Evolutionary conservation across 1,284 basidiomycete genomes (phyloP).

Genomic region (Boletus sp.): DNA sequence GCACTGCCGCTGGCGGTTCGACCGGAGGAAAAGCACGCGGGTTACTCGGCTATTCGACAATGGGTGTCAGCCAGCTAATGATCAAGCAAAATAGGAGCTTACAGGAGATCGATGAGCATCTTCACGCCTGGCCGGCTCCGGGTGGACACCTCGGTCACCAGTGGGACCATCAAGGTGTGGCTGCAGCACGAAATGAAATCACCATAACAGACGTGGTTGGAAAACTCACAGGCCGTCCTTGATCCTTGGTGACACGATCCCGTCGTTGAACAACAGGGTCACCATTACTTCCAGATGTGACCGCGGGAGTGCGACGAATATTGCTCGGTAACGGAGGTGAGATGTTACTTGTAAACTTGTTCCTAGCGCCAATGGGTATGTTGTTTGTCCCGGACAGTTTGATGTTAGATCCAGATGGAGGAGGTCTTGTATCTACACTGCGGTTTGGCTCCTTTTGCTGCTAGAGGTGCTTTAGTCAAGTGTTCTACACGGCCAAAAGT

Average conservation of each 20-base stretch:
- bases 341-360: slow-evolving; percentile 21
- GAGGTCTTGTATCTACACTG: slow-evolving; percentile 17
- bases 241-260: slow-evolving; percentile 17
- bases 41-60: slow-evolving; percentile 10
- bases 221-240: slow-evolving; percentile 24
- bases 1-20: slow-evolving; percentile 12
- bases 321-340: neutral
- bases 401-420: slow-evolving; percentile 18
- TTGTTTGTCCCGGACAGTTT: slow-evolving; percentile 35
- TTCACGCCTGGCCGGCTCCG: slow-evolving; percentile 13
- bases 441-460: slow-evolving; percentile 27
- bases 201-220: neutral
- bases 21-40: slow-evolving; percentile 4
- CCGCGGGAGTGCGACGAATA: neutral
- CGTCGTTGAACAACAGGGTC: slow-evolving; percentile 22
- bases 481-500: neutral
- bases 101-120: slow-evolving; percentile 20
- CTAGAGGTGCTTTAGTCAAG: neutral
- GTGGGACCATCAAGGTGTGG: slow-evolving; percentile 8
- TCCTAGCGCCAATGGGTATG: slow-evolving; percentile 28
- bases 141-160: slow-evolving; percentile 4
- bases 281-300: slow-evolving; percentile 17
- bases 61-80: slow-evolving; percentile 7
- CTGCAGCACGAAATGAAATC: slow-evolving; percentile 16
- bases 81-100: neutral